Percentiles rank a stretch among this genome's conserved stretches.
phyloP scores from a whole-genome alignment of 306 rosid species.

The Hippophae rhamnoides region DNA sequence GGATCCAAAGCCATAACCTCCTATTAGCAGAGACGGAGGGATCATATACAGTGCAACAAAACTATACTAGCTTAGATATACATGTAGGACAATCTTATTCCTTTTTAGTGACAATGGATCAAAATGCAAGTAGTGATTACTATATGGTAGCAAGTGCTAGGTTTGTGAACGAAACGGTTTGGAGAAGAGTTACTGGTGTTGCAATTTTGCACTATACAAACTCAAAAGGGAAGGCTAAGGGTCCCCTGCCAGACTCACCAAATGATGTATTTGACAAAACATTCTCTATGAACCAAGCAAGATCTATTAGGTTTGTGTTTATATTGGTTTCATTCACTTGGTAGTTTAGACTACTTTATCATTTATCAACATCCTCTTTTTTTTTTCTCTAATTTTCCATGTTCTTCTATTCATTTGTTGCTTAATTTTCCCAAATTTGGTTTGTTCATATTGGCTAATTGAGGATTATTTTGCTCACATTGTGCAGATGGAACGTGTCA shows the following conservation, averaged over 20 bases:
- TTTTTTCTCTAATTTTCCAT: not conserved
- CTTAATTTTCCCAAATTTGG: not conserved
- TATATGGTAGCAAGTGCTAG: conserved; percentile 92
- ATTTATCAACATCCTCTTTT: not conserved
- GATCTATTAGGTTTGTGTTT: conserved; percentile 75
- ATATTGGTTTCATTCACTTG: not conserved
- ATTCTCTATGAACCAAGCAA: conserved; percentile 97
- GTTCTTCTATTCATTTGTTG: not conserved
- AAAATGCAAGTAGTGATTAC: conserved; percentile 90
- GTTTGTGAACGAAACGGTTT: conserved; percentile 69
- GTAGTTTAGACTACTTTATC: too few relatives aligned
- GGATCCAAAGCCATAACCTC: conserved; percentile 86
- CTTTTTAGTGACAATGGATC: conserved; percentile 73
- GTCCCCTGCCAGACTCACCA: conserved; percentile 73
- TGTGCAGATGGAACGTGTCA: conserved; percentile 85
- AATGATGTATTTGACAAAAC: conserved; percentile 82
- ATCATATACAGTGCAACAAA: conserved; percentile 87
- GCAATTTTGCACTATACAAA: conserved; percentile 75
- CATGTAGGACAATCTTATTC: conserved; percentile 97
- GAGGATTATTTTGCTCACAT: conserved; percentile 16
- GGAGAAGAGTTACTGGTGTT: conserved; percentile 91
- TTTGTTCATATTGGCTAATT: not conserved
- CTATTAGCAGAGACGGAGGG: conserved; percentile 93
- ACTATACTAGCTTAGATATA: conserved; percentile 87
- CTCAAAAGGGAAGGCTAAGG: conserved; percentile 88